Conservation (phyloP, 257 asterid species). For the Penstemon eatonii region DNA sequence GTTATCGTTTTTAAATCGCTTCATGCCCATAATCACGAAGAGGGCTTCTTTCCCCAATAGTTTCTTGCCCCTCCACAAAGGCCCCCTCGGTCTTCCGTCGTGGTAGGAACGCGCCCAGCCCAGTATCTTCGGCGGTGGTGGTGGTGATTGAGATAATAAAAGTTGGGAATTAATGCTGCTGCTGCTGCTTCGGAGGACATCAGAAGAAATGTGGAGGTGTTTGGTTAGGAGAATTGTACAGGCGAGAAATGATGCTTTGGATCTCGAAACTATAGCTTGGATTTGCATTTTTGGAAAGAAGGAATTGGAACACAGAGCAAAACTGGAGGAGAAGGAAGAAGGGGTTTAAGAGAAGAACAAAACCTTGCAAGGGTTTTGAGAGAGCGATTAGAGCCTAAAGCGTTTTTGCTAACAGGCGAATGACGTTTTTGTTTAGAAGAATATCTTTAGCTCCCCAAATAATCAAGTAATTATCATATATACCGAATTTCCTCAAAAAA, state of each 20-base stretch:
- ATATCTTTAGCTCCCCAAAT: too few species aligned
- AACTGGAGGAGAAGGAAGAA: neutral
- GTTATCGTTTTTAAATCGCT: constrained; percentile 63
- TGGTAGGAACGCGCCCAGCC: constrained; percentile 51
- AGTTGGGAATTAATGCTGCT: constrained; percentile 9
- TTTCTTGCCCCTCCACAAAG: constrained; percentile 94
- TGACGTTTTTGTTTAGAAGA: too few species aligned
- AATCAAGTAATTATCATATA: too few species aligned
- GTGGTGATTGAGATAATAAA: constrained; percentile 25
- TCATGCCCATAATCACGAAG: constrained; percentile 67
- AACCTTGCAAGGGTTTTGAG: constrained; percentile 18
- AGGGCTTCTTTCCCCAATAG: constrained; percentile 88
- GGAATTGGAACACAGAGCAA: neutral
- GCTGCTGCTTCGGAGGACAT: neutral
- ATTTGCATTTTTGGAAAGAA: constrained; percentile 35
- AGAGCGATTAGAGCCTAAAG: neutral
- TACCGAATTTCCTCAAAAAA: too few species aligned
- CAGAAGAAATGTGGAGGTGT: constrained; percentile 12
- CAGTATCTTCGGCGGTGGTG: constrained; percentile 23
- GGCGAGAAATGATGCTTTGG: constrained; percentile 30
- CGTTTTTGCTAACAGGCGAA: too few species aligned
- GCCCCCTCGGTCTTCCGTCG: constrained; percentile 93
- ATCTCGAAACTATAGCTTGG: constrained; percentile 34
- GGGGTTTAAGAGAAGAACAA: constrained; percentile 30
- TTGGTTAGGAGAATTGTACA: constrained; percentile 29